Conservation (phyloP, 352 stramenopile species). For the Phytophthora vignae region DNA sequence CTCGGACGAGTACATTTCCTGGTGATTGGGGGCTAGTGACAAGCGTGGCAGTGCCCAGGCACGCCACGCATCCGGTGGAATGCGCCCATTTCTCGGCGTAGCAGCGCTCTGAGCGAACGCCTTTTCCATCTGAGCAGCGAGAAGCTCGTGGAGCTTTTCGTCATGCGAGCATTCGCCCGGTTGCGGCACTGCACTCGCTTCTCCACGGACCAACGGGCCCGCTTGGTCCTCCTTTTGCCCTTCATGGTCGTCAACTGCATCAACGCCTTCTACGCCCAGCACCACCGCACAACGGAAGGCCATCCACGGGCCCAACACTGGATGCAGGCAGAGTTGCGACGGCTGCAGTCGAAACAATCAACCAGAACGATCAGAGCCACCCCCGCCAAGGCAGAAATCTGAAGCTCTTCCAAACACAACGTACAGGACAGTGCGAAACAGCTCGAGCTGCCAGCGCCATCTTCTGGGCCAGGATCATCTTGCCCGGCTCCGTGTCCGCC, state of each 20-base stretch:
- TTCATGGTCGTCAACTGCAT: neutral
- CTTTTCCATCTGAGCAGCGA: constrained; percentile 51
- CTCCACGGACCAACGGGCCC: constrained; percentile 15
- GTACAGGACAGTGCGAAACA: constrained; percentile 56
- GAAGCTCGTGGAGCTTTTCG: constrained; percentile 43
- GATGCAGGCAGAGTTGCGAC: constrained; percentile 73
- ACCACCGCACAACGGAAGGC: constrained; percentile 73
- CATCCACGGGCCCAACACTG: constrained; percentile 70
- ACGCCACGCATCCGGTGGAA: constrained; percentile 60
- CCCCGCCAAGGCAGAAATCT: neutral
- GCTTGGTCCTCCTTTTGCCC: constrained; percentile 13
- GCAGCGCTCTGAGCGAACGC: constrained; percentile 55
- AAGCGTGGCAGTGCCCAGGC: constrained; percentile 67
- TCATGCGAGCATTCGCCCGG: constrained; percentile 51
- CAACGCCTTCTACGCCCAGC: constrained; percentile 46
- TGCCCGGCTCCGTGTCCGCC: constrained; percentile 64
- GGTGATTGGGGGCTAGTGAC: constrained; percentile 63
- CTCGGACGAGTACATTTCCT: constrained; percentile 65
- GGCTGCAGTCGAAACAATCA: constrained; percentile 30
- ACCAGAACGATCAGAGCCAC: neutral
- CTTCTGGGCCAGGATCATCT: constrained; percentile 81
- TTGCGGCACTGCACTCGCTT: constrained; percentile 20
- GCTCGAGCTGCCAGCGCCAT: constrained; percentile 63
- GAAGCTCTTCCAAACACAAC: neutral
- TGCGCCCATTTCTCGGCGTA: constrained; percentile 30